Conservation (phyloP, 352 stramenopile species). For the Phytophthora sp. region DNA sequence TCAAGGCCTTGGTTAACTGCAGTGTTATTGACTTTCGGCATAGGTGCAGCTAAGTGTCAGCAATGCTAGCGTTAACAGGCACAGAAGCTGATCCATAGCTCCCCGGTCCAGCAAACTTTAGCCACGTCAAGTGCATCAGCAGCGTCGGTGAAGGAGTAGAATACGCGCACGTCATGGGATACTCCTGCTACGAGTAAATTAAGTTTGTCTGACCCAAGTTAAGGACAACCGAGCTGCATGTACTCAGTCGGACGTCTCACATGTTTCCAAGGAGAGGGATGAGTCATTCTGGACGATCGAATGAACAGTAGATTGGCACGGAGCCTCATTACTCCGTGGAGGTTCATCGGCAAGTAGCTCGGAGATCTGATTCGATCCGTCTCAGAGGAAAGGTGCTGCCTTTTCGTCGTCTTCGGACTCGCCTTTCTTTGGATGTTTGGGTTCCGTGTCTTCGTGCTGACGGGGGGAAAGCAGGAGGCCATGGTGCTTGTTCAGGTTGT, state of each 20-base stretch:
- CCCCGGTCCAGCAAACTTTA: conserved; percentile 26
- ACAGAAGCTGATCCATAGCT: conserved; percentile 26
- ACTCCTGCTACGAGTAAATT: too few relatives aligned
- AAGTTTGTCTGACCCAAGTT: too few relatives aligned
- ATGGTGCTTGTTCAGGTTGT: conserved; percentile 62
- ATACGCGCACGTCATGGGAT: conserved; percentile 29
- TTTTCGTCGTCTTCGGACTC: background rate
- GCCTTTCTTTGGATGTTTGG: conserved; percentile 46
- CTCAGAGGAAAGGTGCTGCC: too few relatives aligned
- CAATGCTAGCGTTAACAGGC: conserved; percentile 30
- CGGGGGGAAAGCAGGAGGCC: conserved; percentile 47
- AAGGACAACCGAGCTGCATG: too few relatives aligned
- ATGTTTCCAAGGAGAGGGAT: too few relatives aligned
- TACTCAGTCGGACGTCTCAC: too few relatives aligned
- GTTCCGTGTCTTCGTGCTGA: conserved; percentile 47
- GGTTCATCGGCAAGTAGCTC: background rate
- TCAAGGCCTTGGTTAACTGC: too few relatives aligned
- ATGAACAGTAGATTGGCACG: conserved; percentile 1
- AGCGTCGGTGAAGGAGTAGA: conserved; percentile 27
- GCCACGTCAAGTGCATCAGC: conserved; percentile 12
- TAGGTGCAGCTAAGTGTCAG: too few relatives aligned
- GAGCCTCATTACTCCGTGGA: background rate
- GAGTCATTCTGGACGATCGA: conserved; percentile 19
- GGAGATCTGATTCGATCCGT: conserved; percentile 7
- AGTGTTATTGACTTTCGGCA: too few relatives aligned